Percentiles rank a stretch among this genome's conserved stretches.
These are phyloP conservation scores for Dysphania ambrosioides DNA, from an alignment of 148 eudicot genomes.

Conservation along the genomic window DNA sequence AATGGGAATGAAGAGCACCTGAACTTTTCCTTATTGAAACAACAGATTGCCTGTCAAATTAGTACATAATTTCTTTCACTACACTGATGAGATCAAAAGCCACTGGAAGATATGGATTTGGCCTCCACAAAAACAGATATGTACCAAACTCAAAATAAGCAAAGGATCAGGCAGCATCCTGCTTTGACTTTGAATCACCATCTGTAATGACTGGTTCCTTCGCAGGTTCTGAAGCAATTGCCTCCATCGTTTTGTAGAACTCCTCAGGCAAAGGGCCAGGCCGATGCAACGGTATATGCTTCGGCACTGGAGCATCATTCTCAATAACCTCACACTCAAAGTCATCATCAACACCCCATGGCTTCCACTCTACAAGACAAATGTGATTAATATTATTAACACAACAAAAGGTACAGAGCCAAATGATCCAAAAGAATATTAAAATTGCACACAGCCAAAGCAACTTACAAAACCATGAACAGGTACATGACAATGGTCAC, in stretches of 20 bases:
- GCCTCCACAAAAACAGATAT: slow-evolving; percentile 7
- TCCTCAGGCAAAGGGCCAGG: slow-evolving; percentile 93
- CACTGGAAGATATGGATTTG: slow-evolving; percentile 7
- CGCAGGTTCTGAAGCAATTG: slow-evolving; percentile 38
- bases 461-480: background rate
- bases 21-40: background rate
- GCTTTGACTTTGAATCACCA: slow-evolving; percentile 34
- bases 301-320: slow-evolving; percentile 89
- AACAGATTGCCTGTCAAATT: background rate
- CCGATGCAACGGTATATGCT: slow-evolving; percentile 80
- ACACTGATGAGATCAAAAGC: slow-evolving; percentile 7
- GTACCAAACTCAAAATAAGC: slow-evolving; percentile 4
- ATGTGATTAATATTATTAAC: too few relatives aligned
- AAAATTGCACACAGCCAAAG: background rate
- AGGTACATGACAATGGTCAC: background rate
- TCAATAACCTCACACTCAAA: slow-evolving; percentile 90
- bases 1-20: background rate
- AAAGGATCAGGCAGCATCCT: background rate
- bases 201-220: slow-evolving; percentile 49
- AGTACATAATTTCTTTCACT: background rate
- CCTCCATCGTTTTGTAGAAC: slow-evolving; percentile 72
- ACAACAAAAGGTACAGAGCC: too few relatives aligned
- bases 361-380: slow-evolving; percentile 77
- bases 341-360: slow-evolving; percentile 92
- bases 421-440: background rate